Conservation (phyloP, 2,329 filamentous ascomycete genomes). For the Fusarium circinatum region DNA sequence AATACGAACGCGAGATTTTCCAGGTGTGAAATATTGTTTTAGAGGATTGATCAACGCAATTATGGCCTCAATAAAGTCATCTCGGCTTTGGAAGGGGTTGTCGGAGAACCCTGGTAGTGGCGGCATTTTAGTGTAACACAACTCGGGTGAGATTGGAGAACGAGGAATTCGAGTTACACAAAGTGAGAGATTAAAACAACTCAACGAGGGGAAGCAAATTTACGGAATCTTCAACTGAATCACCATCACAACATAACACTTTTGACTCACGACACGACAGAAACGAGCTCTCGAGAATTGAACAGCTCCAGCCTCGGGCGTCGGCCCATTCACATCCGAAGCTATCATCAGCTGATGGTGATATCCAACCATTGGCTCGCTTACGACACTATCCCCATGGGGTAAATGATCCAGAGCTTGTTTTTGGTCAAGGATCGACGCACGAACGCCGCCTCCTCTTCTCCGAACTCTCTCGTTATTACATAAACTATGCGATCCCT, state of each 20-base stretch:
- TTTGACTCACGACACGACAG: not conserved
- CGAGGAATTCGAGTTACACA: not conserved
- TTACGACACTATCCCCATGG: slow-evolving; percentile 12
- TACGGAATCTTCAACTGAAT: not conserved
- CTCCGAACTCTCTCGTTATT: not conserved
- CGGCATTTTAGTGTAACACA: slow-evolving; percentile 46
- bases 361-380: slow-evolving; percentile 21
- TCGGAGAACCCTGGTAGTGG: slow-evolving; percentile 53
- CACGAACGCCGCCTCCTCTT: not conserved
- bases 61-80: slow-evolving; percentile 50
- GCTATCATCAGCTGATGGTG: not conserved
- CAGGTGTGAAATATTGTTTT: slow-evolving; percentile 47
- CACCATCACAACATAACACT: not conserved
- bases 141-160: not conserved
- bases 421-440: not conserved
- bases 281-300: not conserved
- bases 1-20: slow-evolving; percentile 50
- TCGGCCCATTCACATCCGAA: slow-evolving; percentile 26
- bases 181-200: not conserved
- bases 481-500: slow-evolving; percentile 5
- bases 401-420: not conserved
- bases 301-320: slow-evolving; percentile 13
- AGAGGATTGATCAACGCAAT: slow-evolving; percentile 50
- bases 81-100: slow-evolving; percentile 51
- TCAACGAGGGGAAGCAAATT: not conserved